phyloP scores from a whole-genome alignment of 257 asterid genomes.

The Thymus quinquecostatus region DNA sequence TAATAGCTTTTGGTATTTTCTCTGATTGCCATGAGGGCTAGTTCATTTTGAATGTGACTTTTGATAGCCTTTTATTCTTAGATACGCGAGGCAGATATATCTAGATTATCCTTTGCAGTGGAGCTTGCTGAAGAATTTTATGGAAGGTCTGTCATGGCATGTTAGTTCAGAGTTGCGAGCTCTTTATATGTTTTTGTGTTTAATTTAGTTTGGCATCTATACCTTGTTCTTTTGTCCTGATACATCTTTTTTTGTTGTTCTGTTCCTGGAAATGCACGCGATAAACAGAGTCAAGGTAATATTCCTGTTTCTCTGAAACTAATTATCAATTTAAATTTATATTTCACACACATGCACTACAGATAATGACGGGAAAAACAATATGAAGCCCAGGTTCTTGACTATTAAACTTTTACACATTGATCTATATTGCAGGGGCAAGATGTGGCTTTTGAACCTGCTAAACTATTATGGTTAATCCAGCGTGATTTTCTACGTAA shows the following conservation, averaged over 20 bases:
- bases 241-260: constrained; percentile 28
- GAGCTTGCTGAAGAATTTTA: constrained; percentile 99
- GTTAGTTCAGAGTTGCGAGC: constrained; percentile 18
- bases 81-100: constrained; percentile 99
- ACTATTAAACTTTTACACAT: constrained; percentile 13
- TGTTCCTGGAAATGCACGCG: constrained; percentile 36
- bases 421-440: constrained; percentile 69
- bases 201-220: constrained; percentile 26
- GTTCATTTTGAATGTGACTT: constrained; percentile 17
- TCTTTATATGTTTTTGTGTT: neutral
- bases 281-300: constrained; percentile 90
- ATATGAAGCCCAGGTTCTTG: constrained; percentile 17
- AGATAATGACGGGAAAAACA: neutral
- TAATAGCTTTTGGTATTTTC: neutral
- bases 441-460: constrained; percentile 97
- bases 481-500: constrained; percentile 98
- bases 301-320: neutral
- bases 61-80: constrained; percentile 39
- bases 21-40: neutral
- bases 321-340: neutral
- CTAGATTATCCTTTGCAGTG: constrained; percentile 91
- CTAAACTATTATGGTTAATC: constrained; percentile 95
- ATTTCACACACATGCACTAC: neutral
- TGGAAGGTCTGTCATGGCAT: constrained; percentile 69
- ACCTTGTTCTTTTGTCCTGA: constrained; percentile 37